A percentile compares a stretch with the other conserved stretches of the same genome.
Evolutionary conservation across 192 early-diverging fungal species (phyloP).

Genomic region (Geranomyces michiganensis): DNA sequence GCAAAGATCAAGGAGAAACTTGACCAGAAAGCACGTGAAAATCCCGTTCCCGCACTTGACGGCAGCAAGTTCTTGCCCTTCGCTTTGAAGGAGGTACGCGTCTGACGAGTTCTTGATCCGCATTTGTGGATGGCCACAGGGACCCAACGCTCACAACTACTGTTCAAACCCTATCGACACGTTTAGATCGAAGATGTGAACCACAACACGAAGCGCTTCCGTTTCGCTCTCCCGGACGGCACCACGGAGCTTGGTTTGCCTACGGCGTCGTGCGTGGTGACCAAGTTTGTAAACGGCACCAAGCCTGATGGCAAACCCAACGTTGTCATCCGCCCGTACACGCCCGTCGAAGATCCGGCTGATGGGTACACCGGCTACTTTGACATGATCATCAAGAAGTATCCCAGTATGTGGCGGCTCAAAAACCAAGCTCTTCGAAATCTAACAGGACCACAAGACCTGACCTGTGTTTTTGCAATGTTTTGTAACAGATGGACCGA

Average conservation of each 20-base stretch:
- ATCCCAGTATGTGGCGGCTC: constrained; percentile 44
- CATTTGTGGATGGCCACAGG: too few species aligned
- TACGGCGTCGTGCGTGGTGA: constrained; percentile 79
- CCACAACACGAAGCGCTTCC: constrained; percentile 63
- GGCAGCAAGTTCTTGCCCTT: constrained; percentile 52
- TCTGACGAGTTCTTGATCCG: constrained; percentile 33
- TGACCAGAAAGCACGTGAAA: constrained; percentile 12
- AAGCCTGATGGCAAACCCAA: constrained; percentile 61
- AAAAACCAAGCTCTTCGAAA: too few species aligned
- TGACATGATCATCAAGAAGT: constrained; percentile 83
- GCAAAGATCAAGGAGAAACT: constrained; percentile 21
- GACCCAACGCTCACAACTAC: neutral
- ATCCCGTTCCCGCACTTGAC: constrained; percentile 30
- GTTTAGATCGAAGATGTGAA: constrained; percentile 58
- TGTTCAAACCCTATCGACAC: neutral
- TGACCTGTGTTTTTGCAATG: constrained; percentile 66
- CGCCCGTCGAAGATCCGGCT: constrained; percentile 52
- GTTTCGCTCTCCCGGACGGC: constrained; percentile 66
- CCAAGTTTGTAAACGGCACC: constrained; percentile 59
- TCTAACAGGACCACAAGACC: constrained; percentile 42
- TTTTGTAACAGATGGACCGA: constrained; percentile 76
- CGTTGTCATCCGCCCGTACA: constrained; percentile 72
- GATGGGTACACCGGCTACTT: constrained; percentile 61
- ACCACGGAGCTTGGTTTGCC: constrained; percentile 69
- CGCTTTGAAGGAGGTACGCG: constrained; percentile 47